These are phyloP conservation scores for Croton laevigatus DNA, from an alignment of 441 rosid genomes.

Conservation along the genomic window DNA sequence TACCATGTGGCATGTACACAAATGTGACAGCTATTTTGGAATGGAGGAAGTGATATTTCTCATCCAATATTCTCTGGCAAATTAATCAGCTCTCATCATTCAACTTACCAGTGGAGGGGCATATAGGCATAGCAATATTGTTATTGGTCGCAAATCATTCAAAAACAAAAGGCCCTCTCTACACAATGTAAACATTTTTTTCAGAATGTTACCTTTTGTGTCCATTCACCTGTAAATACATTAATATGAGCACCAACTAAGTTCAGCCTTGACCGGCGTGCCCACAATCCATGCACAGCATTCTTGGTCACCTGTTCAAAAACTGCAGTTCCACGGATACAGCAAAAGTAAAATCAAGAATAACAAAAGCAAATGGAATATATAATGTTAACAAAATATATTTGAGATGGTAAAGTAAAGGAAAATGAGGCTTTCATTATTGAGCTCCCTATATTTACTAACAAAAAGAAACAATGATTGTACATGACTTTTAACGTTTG, in stretches of 20 bases:
- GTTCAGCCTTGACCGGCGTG: slow-evolving; percentile 89
- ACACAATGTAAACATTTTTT: slow-evolving; percentile 8
- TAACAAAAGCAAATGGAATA: not conserved
- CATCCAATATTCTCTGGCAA: not conserved
- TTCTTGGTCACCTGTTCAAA: slow-evolving; percentile 95
- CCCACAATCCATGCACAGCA: slow-evolving; percentile 94
- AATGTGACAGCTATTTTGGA: no score
- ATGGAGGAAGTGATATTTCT: not conserved
- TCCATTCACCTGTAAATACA: slow-evolving; percentile 99
- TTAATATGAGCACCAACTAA: slow-evolving; percentile 98
- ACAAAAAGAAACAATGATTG: not conserved
- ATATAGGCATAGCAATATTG: not conserved
- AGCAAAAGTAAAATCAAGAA: not conserved
- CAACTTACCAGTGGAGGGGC: not conserved
- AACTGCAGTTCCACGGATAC: slow-evolving; percentile 45
- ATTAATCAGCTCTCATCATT: slow-evolving; percentile 5
- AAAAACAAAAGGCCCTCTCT: slow-evolving; percentile 7
- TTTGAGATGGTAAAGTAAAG: not conserved
- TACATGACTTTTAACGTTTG: not conserved
- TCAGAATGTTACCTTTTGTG: slow-evolving; percentile 72
- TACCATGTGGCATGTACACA: no score
- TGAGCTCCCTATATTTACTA: not conserved
- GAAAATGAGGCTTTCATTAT: not conserved
- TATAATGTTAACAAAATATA: not conserved
- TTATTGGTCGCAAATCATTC: not conserved